Conservation (phyloP, 352 stramenopile species). For the Pythium brassicae region DNA sequence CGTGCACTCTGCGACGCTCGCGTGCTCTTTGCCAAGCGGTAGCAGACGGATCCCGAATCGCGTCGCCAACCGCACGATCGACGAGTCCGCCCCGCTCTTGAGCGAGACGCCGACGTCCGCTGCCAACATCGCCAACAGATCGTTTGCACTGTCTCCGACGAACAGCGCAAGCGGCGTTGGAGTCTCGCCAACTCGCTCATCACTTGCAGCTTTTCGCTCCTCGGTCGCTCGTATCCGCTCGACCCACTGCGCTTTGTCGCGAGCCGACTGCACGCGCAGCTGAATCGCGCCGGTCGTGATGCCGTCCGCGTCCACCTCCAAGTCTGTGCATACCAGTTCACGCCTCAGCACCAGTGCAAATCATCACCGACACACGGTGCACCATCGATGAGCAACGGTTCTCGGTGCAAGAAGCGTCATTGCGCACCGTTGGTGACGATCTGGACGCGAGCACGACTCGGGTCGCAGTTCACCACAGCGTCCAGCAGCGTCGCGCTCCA, state of each 20-base stretch:
- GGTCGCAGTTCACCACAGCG: slow-evolving; percentile 15
- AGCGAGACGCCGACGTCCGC: slow-evolving; percentile 62
- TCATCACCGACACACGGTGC: neutral
- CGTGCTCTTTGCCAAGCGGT: slow-evolving; percentile 13
- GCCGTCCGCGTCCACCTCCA: slow-evolving; percentile 31
- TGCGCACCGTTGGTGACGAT: slow-evolving; percentile 58
- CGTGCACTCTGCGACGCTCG: slow-evolving; percentile 14
- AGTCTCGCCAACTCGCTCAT: neutral
- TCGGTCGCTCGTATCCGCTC: slow-evolving; percentile 7
- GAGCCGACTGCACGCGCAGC: slow-evolving; percentile 45
- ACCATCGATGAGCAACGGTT: neutral
- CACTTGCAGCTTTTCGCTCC: neutral
- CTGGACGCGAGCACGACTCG: slow-evolving; percentile 2
- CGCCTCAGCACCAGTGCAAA: neutral
- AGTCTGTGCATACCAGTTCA: slow-evolving; percentile 15
- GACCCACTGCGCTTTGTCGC: slow-evolving; percentile 47
- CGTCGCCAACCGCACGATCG: slow-evolving; percentile 19
- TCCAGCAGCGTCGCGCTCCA: slow-evolving; percentile 55
- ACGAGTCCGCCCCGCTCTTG: slow-evolving; percentile 12
- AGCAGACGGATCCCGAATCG: slow-evolving; percentile 29
- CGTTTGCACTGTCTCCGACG: slow-evolving; percentile 64
- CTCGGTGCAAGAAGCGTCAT: neutral
- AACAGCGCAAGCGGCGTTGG: slow-evolving; percentile 27
- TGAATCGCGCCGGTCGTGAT: slow-evolving; percentile 51
- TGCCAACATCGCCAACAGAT: slow-evolving; percentile 54